phyloP scores from a whole-genome alignment of 2,329 filamentous ascomycete species.

The Fusarium napiforme region DNA sequence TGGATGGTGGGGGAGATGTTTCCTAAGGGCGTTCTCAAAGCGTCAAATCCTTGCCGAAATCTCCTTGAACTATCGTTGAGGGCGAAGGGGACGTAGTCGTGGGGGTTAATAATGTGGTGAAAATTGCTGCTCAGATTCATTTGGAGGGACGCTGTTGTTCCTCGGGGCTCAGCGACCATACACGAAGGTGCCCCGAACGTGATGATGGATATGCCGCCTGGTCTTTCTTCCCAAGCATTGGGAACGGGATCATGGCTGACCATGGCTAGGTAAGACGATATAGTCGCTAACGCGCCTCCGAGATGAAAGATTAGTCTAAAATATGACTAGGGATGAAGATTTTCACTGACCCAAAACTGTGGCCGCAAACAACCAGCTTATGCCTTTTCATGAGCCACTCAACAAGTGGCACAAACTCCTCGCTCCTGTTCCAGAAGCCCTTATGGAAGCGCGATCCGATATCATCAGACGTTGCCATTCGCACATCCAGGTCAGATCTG shows the following conservation, averaged over 20 bases:
- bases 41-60: neutral
- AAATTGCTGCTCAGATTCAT: constrained; percentile 3
- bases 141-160: neutral
- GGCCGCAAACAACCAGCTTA: constrained; percentile 2
- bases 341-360: neutral
- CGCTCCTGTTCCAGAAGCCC: neutral
- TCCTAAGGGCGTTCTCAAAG: neutral
- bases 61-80: neutral
- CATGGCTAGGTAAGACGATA: neutral
- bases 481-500: neutral
- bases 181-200: constrained; percentile 2
- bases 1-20: neutral
- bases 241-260: neutral
- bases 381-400: neutral
- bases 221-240: neutral
- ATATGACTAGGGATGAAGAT: no score
- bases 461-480: neutral
- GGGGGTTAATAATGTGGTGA: neutral
- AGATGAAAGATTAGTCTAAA: no score
- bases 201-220: neutral
- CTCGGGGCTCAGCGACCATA: neutral
- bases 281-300: neutral
- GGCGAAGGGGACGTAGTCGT: constrained; percentile 7
- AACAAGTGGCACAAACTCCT: neutral
- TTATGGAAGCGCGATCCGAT: neutral